Conservation (phyloP, 1,284 basidiomycete genomes). For the Pseudozyma sp. region DNA sequence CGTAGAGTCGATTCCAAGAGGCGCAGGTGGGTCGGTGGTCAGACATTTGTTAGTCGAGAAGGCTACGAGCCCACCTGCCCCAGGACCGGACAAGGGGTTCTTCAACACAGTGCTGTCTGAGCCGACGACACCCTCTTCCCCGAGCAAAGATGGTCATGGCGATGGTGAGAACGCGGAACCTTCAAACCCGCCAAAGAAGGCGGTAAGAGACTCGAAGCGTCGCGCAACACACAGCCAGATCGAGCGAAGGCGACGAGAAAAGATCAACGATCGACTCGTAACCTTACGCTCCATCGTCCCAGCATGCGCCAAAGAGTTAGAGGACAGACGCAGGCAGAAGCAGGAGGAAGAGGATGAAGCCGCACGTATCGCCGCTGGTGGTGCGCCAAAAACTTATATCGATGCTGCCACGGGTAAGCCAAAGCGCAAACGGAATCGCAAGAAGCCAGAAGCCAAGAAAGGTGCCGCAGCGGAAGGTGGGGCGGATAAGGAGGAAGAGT, state of each 20-base stretch:
- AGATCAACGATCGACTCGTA: constrained; percentile 68
- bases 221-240: constrained; percentile 65
- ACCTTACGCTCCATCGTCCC: constrained; percentile 62
- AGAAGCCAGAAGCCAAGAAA: constrained; percentile 45
- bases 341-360: constrained; percentile 55
- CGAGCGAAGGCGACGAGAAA: constrained; percentile 65
- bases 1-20: constrained; percentile 38
- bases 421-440: constrained; percentile 57
- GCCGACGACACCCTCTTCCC: constrained; percentile 13
- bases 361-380: constrained; percentile 42
- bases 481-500: constrained; percentile 56
- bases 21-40: constrained; percentile 10
- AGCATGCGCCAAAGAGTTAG: constrained; percentile 60
- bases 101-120: constrained; percentile 51
- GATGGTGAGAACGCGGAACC: neutral
- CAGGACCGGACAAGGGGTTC: constrained; percentile 38
- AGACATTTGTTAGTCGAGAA: constrained; percentile 35
- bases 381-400: constrained; percentile 47
- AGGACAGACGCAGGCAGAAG: constrained; percentile 49
- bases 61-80: constrained; percentile 18
- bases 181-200: constrained; percentile 34
- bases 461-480: constrained; percentile 4
- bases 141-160: constrained; percentile 5
- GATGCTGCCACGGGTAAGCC: constrained; percentile 54
- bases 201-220: constrained; percentile 54